phyloP scores from a whole-genome alignment of 1,139 yeast genomes.

The Pichia cactophila region DNA sequence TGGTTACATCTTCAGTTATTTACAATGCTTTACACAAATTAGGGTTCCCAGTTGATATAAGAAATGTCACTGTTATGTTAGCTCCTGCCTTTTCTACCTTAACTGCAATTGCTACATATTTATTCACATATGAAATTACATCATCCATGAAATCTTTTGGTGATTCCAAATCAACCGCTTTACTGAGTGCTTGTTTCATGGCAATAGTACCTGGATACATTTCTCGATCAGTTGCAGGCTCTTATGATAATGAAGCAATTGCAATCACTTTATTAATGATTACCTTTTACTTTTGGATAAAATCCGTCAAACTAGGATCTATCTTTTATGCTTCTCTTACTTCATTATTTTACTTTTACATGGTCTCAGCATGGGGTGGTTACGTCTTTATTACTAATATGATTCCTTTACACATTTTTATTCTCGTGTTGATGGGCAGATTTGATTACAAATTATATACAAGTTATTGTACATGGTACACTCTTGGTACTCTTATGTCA shows the following conservation, averaged over 20 bases:
- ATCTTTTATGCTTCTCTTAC: slow-evolving; percentile 78
- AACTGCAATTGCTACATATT: slow-evolving; percentile 88
- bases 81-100: slow-evolving; percentile 96
- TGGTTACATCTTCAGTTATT: slow-evolving; percentile 92
- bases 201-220: slow-evolving; percentile 99
- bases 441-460: slow-evolving; percentile 77
- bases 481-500: slow-evolving; percentile 90
- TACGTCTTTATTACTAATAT: slow-evolving; percentile 96
- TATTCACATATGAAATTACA: slow-evolving; percentile 85
- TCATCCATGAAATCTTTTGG: slow-evolving; percentile 38
- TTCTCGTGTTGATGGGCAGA: slow-evolving; percentile 88
- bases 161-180: slow-evolving; percentile 58
- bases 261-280: slow-evolving; percentile 95
- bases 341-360: slow-evolving; percentile 87
- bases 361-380: slow-evolving; percentile 99
- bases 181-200: slow-evolving; percentile 88
- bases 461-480: slow-evolving; percentile 94
- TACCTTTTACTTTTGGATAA: slow-evolving; percentile 93
- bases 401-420: slow-evolving; percentile 93
- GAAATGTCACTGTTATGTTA: slow-evolving; percentile 90
- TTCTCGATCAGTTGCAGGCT: slow-evolving; percentile 97
- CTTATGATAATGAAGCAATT: slow-evolving; percentile 98
- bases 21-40: slow-evolving; percentile 65
- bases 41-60: slow-evolving; percentile 82
- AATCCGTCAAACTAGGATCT: slow-evolving; percentile 85